Base-by-base conservation (phyloP, 139 green algal genomes). In the Chlamydomonas incerta region DNA sequence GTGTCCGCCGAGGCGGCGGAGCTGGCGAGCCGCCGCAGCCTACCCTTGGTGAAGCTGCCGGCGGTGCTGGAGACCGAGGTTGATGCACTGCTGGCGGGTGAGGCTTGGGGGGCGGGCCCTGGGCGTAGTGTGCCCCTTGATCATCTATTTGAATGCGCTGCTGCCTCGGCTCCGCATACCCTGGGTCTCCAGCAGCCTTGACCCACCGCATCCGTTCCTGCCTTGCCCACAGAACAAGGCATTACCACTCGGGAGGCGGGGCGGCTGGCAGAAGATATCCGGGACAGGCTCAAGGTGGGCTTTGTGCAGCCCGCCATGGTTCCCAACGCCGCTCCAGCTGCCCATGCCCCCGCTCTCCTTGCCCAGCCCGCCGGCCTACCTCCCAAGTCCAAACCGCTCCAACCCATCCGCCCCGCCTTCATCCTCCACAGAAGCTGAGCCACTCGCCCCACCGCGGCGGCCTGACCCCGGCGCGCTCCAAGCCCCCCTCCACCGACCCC, bases 361-460 rank as follows among this genome's bases (percentile, higher is more conserved):
- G n/a, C n/a, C n/a, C n/a, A n/a, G n/a, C n/a, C n/a, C n/a, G n/a
- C n/a, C n/a, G n/a, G n/a, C n/a, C n/a, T n/a, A n/a, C n/a, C n/a
- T n/a, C n/a, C n/a, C n/a, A n/a, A n/a, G n/a, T n/a, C n/a, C n/a
- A n/a, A n/a, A n/a, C n/a, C n/a, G n/a, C n/a, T n/a, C n/a, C n/a
- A n/a, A n/a, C n/a, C n/a, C n/a, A n/a, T n/a, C n/a, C n/a, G n/a
- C n/a, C n/a, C n/a, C n/a, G n/a, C n/a, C n/a, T n/a, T n/a, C n/a
- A n/a, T n/a, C n/a, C n/a, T n/a, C n/a, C n/a, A n/a, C 73, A 82
- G 74, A 35, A 58, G 2, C 74, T 82, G 18, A 82, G 74, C 37
- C 57, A 41, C 57, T 71, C 74, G 24, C 57, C 74, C 34, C 58
- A 71, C 33, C 74, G 58, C 3, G 74, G 74, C 35, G 74, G 74